Percentiles rank a stretch among this genome's conserved stretches.
phyloP scores from a whole-genome alignment of 2,329 filamentous ascomycete genomes.

The Xylariales sp. region DNA sequence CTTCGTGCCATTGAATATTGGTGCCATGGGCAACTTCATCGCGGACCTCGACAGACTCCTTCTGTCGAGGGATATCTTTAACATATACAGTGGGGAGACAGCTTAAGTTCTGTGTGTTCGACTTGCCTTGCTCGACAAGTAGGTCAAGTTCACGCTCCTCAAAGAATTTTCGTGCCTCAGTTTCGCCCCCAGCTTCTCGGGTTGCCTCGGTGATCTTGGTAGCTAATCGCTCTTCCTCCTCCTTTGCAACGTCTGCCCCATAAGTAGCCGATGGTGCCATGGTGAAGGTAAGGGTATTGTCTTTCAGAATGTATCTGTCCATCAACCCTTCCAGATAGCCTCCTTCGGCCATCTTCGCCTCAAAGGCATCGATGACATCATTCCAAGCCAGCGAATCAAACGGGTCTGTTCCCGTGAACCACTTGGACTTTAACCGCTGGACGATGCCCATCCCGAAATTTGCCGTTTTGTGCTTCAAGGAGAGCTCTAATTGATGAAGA shows the following conservation, averaged over 20 bases:
- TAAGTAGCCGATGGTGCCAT: conserved; percentile 84
- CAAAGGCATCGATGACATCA: conserved; percentile 78
- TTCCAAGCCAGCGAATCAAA: conserved; percentile 92
- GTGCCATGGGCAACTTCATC: conserved; percentile 63
- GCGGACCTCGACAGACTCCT: conserved; percentile 54
- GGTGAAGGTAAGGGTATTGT: conserved; percentile 84
- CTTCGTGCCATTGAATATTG: conserved; percentile 83
- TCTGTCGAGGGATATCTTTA: conserved; percentile 77
- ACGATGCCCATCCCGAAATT: conserved; percentile 90
- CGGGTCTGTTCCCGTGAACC: conserved; percentile 94
- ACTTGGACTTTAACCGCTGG: conserved; percentile 81
- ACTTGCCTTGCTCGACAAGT: conserved; percentile 76
- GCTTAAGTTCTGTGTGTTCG: conserved; percentile 77
- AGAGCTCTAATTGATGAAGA: conserved; percentile 89
- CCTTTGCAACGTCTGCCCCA: conserved; percentile 65
- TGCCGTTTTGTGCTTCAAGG: conserved; percentile 91
- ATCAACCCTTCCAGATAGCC: conserved; percentile 80
- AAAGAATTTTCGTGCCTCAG: conserved; percentile 66
- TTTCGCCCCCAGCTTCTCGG: conserved; percentile 62
- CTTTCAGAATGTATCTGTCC: conserved; percentile 85
- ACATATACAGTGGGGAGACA: conserved; percentile 86
- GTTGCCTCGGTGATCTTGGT: conserved; percentile 68
- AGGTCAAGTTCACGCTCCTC: conserved; percentile 76
- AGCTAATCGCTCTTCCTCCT: conserved; percentile 72
- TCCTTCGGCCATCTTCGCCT: conserved; percentile 67